These are phyloP conservation scores for Toxicodendron radicans DNA, from an alignment of 345 rosid species.

Conservation along the genomic window DNA sequence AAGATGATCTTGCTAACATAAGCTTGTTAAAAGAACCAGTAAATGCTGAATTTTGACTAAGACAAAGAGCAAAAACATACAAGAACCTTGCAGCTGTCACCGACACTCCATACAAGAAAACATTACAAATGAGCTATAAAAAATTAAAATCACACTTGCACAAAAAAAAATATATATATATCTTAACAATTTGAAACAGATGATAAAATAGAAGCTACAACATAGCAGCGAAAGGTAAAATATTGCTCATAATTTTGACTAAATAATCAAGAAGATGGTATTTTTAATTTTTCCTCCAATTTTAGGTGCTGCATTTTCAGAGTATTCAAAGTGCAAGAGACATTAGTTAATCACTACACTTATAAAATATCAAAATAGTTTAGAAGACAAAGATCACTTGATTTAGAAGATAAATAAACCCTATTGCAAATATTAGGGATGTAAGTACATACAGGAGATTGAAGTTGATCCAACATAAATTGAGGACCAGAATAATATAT, in stretches of 20 bases:
- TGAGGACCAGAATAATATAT: constrained; percentile 84
- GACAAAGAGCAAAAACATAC: constrained; percentile 70
- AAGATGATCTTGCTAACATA: constrained; percentile 53
- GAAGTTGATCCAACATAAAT: constrained; percentile 65
- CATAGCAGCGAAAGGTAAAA: constrained; percentile 14
- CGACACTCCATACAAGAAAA: constrained; percentile 36
- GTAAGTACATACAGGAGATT: constrained; percentile 78
- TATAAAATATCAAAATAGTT: neutral
- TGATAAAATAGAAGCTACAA: neutral
- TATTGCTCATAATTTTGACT: neutral
- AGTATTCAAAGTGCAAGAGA: neutral
- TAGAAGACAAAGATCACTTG: neutral
- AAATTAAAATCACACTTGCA: neutral
- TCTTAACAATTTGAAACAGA: neutral
- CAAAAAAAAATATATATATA: neutral
- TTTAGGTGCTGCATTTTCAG: neutral
- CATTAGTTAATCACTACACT: neutral
- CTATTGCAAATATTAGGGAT: too few relatives aligned
- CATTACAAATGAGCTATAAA: neutral
- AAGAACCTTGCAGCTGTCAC: constrained; percentile 79
- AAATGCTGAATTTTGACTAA: constrained; percentile 65
- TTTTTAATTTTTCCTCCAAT: neutral
- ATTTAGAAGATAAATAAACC: neutral
- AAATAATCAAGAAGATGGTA: neutral
- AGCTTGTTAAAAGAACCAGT: constrained; percentile 75